phyloP scores from a whole-genome alignment of 148 eudicot genomes.

The Hydrangea macrophylla region DNA sequence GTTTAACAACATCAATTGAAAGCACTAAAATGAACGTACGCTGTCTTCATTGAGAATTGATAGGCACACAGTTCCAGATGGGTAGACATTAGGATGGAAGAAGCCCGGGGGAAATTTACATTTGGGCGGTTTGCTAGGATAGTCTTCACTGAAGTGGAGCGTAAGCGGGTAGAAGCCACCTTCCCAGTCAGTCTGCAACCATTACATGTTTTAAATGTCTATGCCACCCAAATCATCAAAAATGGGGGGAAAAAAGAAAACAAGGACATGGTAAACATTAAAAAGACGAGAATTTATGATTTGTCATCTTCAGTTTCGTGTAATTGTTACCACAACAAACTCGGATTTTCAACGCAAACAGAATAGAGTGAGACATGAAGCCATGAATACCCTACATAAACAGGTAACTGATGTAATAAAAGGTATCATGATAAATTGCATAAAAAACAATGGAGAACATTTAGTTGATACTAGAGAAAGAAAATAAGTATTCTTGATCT shows the following conservation, averaged over 20 bases:
- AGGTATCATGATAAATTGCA: background rate
- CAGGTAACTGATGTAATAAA: background rate
- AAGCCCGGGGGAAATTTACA: conserved; percentile 80
- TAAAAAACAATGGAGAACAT: background rate
- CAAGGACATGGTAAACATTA: background rate
- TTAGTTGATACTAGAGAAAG: too few relatives aligned
- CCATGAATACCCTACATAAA: background rate
- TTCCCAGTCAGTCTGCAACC: conserved; percentile 83
- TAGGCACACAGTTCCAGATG: conserved; percentile 81
- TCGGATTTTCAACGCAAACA: background rate
- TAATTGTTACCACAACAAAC: background rate
- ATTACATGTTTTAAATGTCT: background rate
- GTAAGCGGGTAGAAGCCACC: conserved; percentile 79
- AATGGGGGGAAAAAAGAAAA: too few relatives aligned
- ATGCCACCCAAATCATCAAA: background rate
- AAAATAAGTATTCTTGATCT: too few relatives aligned
- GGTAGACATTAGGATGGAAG: conserved; percentile 87
- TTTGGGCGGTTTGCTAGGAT: conserved; percentile 88
- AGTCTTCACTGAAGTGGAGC: conserved; percentile 73
- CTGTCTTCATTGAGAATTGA: conserved; percentile 82
- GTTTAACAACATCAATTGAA: background rate
- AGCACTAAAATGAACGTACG: conserved; percentile 39
- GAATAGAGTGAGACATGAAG: conserved; percentile 5
- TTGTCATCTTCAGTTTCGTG: background rate
- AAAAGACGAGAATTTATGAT: background rate